phyloP scores from a whole-genome alignment of 176 grass and related monocot species.

The sorghum (Sorghum bicolor) region DNA sequence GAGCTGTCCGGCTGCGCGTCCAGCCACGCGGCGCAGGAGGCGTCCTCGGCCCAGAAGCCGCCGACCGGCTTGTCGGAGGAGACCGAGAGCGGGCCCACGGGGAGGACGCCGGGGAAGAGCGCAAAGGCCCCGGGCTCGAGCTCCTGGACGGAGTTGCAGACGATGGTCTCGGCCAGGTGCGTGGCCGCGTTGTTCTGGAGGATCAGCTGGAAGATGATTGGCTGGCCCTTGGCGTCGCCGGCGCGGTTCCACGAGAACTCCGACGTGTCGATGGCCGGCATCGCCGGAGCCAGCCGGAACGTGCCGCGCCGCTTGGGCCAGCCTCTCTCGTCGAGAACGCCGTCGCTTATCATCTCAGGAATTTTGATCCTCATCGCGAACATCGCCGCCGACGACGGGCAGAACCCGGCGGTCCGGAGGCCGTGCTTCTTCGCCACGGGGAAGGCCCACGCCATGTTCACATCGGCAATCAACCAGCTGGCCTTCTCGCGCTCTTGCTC shows the following conservation, averaged over 20 bases:
- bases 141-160: conserved; percentile 59
- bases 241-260: conserved; percentile 48
- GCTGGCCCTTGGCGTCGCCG: conserved; percentile 14
- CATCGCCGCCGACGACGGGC: conserved; percentile 27
- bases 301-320: conserved; percentile 28
- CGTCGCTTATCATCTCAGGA: conserved; percentile 43
- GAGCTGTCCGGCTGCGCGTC: conserved; percentile 32
- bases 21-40: conserved; percentile 45
- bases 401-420: conserved; percentile 41
- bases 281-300: conserved; percentile 44
- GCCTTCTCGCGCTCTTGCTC: neutral
- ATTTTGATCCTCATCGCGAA: conserved; percentile 37
- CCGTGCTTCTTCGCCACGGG: conserved; percentile 32
- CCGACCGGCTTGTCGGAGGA: conserved; percentile 9
- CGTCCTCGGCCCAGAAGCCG: conserved; percentile 58
- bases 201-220: conserved; percentile 16
- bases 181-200: conserved; percentile 43
- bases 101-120: conserved; percentile 35
- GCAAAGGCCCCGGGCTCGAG: conserved; percentile 38
- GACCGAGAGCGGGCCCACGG: conserved; percentile 42
- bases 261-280: conserved; percentile 40
- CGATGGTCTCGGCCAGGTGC: conserved; percentile 32
- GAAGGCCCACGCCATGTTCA: conserved; percentile 60
- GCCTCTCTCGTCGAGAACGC: conserved; percentile 45
- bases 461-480: conserved; percentile 56